Evolutionary conservation across 129 eudicot genomes (phyloP), one percentile per base, ranked within the genome.

Genomic region (Solidago caesia): DNA sequence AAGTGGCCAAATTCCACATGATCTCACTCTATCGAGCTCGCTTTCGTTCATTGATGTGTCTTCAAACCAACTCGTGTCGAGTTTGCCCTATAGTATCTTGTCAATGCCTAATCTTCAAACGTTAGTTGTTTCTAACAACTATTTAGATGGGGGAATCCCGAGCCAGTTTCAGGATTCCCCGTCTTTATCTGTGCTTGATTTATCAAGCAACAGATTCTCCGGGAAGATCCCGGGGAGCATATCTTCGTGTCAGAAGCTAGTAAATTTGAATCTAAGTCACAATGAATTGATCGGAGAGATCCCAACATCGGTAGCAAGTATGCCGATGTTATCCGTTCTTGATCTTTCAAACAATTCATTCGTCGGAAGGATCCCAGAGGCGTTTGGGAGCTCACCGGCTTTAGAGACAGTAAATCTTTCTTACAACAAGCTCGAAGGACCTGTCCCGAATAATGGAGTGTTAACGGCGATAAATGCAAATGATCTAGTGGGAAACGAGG

Each of bases 381-480:
- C 71, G 45, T 83, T 93, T 5, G 98, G 97, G 12, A 86, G 47
- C 81, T 86, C 96, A 0, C 92, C 88, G 4, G 96, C 91, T 55
- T 84, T 94, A 46, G 97, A 94, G 80, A 85, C 71, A 62, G 87
- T 94, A 4, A 87, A 90, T 66, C 60, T 94, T 48, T 85, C 97
- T 1, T 82, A 88, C 79, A 94, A 94, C 75, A 86, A 85, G 77
- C 97, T 94, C 2, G 93, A 79, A 70, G 98, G 98, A 44, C 91
- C 91, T 3, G 80, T 94, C 48, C 98, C 98, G 33, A 78, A 71
- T 59, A 88, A 75, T 44, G 93, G 93, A 1, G 75, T 88, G 83
- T 62, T 88, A 42, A 60, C 72, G 52, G 78, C 90, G 14, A 85
- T 88, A 55, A 88, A 76, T 58, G 83, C 90, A 4, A 81, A 81